A percentile compares a stretch with the other conserved stretches of the same genome.
Conservation (phyloP, 306 rosid genomes). For the Calophaca sinica region DNA sequence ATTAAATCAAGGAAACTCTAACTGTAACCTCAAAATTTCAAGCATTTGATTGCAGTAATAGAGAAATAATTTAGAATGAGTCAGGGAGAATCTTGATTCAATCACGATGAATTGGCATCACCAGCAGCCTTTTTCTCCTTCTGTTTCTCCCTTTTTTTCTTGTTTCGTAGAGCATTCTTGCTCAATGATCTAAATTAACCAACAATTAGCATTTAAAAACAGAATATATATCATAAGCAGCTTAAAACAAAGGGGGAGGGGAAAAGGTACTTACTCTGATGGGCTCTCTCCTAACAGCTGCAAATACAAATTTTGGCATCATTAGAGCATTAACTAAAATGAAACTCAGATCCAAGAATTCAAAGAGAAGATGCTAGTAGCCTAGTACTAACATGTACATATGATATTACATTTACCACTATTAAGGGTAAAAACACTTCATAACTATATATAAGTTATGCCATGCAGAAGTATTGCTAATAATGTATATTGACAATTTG, state of each 20-base stretch:
- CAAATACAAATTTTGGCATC: constrained; percentile 47
- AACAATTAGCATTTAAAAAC: constrained; percentile 37
- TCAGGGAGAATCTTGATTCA: not conserved
- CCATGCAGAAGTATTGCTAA: not conserved
- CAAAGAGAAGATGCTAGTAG: constrained; percentile 10
- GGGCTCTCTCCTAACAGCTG: constrained; percentile 84
- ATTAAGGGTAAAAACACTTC: constrained; percentile 19
- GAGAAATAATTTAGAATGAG: constrained; percentile 1
- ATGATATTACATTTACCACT: constrained; percentile 2
- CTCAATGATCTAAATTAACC: constrained; percentile 66
- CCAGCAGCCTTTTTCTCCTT: constrained; percentile 81
- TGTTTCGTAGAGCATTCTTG: constrained; percentile 85
- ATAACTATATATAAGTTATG: constrained; percentile 18
- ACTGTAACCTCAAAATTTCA: constrained; percentile 30
- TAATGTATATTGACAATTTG: constrained; percentile 12
- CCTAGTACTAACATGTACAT: not conserved
- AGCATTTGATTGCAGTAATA: not conserved
- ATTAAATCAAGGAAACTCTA: constrained; percentile 23
- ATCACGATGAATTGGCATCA: constrained; percentile 57
- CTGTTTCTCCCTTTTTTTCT: constrained; percentile 96
- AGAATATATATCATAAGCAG: constrained; percentile 32
- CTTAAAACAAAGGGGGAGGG: not conserved
- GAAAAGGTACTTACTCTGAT: constrained; percentile 63
- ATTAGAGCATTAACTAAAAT: constrained; percentile 44
- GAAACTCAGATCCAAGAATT: constrained; percentile 33